Evolutionary conservation across 2,329 filamentous ascomycete species (phyloP).

Genomic region (Hyphodiscus sp.): DNA sequence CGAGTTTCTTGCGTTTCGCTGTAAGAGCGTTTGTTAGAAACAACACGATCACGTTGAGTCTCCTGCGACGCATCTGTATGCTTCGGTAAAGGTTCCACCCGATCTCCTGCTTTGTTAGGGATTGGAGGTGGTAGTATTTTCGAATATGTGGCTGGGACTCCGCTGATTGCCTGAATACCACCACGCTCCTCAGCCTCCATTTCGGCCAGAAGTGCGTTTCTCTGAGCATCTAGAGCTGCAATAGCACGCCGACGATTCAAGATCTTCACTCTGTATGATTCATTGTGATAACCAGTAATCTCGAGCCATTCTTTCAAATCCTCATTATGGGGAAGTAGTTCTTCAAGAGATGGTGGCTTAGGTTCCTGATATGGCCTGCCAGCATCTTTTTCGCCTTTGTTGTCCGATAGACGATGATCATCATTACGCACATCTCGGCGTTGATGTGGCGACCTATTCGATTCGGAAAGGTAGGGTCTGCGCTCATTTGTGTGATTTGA

Average conservation of each 20-base stretch:
- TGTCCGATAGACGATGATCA: slow-evolving; percentile 9
- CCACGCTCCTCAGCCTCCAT: slow-evolving; percentile 23
- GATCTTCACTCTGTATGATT: slow-evolving; percentile 28
- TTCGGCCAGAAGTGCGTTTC: slow-evolving; percentile 24
- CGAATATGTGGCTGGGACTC: slow-evolving; percentile 3
- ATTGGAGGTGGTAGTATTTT: slow-evolving; percentile 23
- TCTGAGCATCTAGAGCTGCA: slow-evolving; percentile 29
- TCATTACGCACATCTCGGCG: slow-evolving; percentile 14
- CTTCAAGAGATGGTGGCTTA: slow-evolving; percentile 17
- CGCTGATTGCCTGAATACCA: slow-evolving; percentile 5
- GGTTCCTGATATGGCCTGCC: slow-evolving; percentile 5
- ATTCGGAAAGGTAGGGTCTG: slow-evolving; percentile 12
- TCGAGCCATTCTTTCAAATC: slow-evolving; percentile 33
- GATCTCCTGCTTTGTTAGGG: slow-evolving; percentile 13
- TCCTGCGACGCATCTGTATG: slow-evolving; percentile 7
- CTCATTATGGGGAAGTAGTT: slow-evolving; percentile 23
- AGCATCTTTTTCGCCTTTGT: slow-evolving; percentile 1
- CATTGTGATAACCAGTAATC: slow-evolving; percentile 31
- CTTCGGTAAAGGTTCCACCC: slow-evolving; percentile 3
- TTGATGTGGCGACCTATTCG: slow-evolving; percentile 8
- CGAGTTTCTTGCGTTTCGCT: slow-evolving; percentile 20
- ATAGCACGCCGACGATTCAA: slow-evolving; percentile 24
- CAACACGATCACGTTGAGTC: slow-evolving; percentile 10
- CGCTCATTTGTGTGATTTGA: slow-evolving; percentile 15
- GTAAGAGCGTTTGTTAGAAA: slow-evolving; percentile 26